Evolutionary conservation across 1,139 yeast genomes (phyloP).

Genomic region (Zygoascus sp.): DNA sequence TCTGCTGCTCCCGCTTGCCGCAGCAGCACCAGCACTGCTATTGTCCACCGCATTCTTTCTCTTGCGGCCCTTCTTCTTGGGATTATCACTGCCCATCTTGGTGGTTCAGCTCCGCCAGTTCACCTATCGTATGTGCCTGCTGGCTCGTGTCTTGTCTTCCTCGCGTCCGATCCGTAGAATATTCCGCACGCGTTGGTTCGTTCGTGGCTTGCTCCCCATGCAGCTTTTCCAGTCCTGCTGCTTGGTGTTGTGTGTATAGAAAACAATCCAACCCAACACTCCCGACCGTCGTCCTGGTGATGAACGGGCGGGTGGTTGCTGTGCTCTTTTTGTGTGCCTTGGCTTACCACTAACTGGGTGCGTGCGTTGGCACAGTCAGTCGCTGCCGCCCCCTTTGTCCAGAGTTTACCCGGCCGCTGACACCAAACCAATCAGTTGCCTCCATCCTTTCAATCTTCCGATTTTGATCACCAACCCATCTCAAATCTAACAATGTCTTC

Average conservation of each 20-base stretch:
- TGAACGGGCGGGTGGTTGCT: neutral
- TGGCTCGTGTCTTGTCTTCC: no score
- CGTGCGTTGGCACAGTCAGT: no score
- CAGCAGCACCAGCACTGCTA: slow-evolving; percentile 14
- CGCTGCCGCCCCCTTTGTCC: neutral
- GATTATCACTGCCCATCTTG: neutral
- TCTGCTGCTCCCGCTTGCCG: neutral
- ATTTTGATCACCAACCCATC: neutral
- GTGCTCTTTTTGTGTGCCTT: neutral
- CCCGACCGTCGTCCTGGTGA: slow-evolving; percentile 1
- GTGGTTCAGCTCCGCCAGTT: neutral
- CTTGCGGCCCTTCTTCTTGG: slow-evolving; percentile 15
- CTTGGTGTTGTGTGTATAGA: neutral
- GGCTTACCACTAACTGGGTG: no score
- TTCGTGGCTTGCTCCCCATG: no score
- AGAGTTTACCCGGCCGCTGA: neutral
- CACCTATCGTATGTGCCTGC: no score
- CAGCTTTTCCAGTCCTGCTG: neutral
- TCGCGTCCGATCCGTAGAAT: no score
- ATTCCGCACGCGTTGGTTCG: no score
- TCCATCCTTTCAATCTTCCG: neutral
- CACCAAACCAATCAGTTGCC: slow-evolving; percentile 1
- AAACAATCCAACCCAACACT: neutral
- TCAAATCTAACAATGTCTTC: slow-evolving; percentile 9
- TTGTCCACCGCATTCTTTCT: slow-evolving; percentile 30